phyloP scores from a whole-genome alignment of 768 basidiomycete species.

The Rhodotorula diobovata region DNA sequence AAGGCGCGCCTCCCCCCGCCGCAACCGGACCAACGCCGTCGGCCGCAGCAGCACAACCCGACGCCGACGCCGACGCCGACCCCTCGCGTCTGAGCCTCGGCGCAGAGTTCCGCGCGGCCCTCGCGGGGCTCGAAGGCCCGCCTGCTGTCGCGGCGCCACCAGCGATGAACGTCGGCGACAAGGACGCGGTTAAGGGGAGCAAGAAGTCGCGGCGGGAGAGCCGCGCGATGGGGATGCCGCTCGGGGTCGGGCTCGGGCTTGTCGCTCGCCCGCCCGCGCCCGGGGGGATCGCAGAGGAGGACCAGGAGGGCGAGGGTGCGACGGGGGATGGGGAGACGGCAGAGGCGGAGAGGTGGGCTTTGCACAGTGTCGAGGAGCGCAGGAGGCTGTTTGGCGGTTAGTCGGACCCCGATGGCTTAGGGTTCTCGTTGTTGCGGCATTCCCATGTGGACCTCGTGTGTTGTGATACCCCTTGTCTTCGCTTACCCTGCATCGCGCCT shows the following conservation, averaged over 20 bases:
- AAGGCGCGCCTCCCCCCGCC: too few species aligned
- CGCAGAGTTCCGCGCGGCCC: not conserved
- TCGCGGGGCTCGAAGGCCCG: not conserved
- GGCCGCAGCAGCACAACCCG: not conserved
- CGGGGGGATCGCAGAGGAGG: not conserved
- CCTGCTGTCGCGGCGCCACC: not conserved
- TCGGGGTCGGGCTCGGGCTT: not conserved
- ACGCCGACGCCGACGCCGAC: not conserved
- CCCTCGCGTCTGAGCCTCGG: not conserved
- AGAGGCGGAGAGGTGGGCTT: not conserved
- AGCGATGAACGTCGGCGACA: too few species aligned
- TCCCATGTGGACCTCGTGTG: too few species aligned
- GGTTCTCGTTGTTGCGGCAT: too few species aligned
- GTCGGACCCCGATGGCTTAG: not conserved
- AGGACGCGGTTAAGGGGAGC: not conserved
- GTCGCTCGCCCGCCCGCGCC: too few species aligned
- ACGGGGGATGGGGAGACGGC: not conserved
- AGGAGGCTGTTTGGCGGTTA: slow-evolving; percentile 8
- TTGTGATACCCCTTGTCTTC: too few species aligned
- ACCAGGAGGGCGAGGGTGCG: too few species aligned
- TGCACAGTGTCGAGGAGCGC: slow-evolving; percentile 8
- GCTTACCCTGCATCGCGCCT: too few species aligned
- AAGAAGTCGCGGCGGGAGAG: not conserved
- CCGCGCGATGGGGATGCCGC: not conserved
- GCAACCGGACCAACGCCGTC: too few species aligned